Conservation (phyloP, 257 asterid genomes). For the Scutellaria baicalensis region DNA sequence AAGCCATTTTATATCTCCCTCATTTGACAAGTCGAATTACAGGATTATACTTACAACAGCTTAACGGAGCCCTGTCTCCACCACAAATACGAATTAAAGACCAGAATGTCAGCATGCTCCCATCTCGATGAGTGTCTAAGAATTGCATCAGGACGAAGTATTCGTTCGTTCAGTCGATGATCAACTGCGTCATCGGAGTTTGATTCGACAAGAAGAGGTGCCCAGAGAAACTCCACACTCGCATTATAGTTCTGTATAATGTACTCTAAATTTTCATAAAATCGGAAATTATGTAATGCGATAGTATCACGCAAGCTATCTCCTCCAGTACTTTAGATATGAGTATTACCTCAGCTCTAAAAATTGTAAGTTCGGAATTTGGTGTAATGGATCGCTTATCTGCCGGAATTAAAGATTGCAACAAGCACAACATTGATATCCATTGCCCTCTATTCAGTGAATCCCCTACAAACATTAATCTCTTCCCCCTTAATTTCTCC, state of each 20-base stretch:
- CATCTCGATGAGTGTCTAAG: slow-evolving; percentile 72
- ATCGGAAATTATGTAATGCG: background rate
- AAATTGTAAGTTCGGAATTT: slow-evolving; percentile 74
- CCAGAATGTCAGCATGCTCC: slow-evolving; percentile 83
- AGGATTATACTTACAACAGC: slow-evolving; percentile 52
- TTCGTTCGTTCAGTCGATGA: slow-evolving; percentile 74
- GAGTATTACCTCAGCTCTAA: slow-evolving; percentile 69
- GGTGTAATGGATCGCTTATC: slow-evolving; percentile 74
- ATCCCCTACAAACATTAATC: slow-evolving; percentile 94
- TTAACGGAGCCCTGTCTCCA: slow-evolving; percentile 92
- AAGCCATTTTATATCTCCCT: background rate
- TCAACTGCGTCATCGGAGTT: slow-evolving; percentile 84
- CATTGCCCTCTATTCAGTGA: slow-evolving; percentile 93
- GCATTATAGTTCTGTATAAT: slow-evolving; percentile 70
- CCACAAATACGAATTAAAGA: slow-evolving; percentile 89
- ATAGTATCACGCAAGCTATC: background rate
- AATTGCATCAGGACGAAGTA: slow-evolving; percentile 70
- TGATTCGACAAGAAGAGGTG: slow-evolving; percentile 92
- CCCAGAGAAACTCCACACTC: slow-evolving; percentile 86
- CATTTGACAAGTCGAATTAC: background rate
- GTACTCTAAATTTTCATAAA: background rate
- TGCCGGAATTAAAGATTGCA: slow-evolving; percentile 59
- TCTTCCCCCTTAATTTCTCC: slow-evolving; percentile 92
- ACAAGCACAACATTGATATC: slow-evolving; percentile 87
- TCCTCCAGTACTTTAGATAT: background rate